Evolutionary conservation across 768 basidiomycete genomes (phyloP), one percentile per base, ranked within the genome.

Genomic region (Boletus speciosus): DNA sequence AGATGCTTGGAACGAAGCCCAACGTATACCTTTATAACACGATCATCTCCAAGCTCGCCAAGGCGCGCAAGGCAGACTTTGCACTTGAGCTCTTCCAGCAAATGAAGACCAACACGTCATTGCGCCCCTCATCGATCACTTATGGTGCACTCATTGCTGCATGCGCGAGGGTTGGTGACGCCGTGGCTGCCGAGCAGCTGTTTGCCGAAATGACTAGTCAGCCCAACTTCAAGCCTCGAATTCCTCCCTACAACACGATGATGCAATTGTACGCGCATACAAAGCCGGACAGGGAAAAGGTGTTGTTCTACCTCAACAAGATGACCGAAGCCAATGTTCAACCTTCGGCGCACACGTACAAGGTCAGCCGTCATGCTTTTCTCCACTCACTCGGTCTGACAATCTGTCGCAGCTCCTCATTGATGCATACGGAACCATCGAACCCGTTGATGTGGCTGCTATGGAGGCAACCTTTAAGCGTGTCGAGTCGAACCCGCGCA

Each of bases 191-290:
- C 6, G 90, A 91, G 69, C 74, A 76, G 9, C 72, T 97, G 42
- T 99, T 97, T 73, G 65, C 72, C 51, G 94, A 98, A 75, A 98
- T 99, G 97, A 69, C 76, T 0, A 59, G 70, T 41, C 77, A 83
- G 55, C 75, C 71, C 35, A 87, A 86, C 61, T 98, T 93, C 78
- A 87, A 79, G 72, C 87, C 95, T 9, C 79, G 94, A 7, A 85
- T 97, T 1, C 97, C 96, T 19, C 96, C 96, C 1, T 99, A 86
- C 79, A 99, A 99, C 74, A 94, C 89, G 34, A 97, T 99, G 94
- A 98, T 99, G 83, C 97, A 99, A 69, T 78, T 96, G 62, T 94
- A 93, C 73, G 86, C 88, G 46, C 83, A 86, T 51, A 93, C 89
- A n/a, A 90, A 89, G 69, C 96, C 93, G 2, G 86, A 91, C 58